phyloP scores from a whole-genome alignment of 345 rosid genomes.

The Eucalyptus fibrosa region DNA sequence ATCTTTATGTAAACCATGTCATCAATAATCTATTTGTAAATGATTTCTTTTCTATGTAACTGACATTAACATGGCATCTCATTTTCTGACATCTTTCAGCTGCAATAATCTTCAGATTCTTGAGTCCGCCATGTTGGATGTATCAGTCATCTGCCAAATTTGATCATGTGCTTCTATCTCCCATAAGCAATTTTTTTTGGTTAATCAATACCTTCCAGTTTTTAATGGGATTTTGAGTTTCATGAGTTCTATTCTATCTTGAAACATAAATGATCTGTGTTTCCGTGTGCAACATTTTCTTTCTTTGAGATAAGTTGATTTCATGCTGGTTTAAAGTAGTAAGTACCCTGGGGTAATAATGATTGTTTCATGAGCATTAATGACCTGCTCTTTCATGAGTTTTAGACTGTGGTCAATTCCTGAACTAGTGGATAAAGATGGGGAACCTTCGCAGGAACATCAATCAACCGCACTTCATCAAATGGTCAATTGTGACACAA shows the following conservation, averaged over 20 bases:
- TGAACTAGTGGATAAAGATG: slow-evolving; percentile 25
- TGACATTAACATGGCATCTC: background rate
- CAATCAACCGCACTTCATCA: slow-evolving; percentile 31
- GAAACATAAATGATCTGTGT: background rate
- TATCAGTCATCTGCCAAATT: background rate
- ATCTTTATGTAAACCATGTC: background rate
- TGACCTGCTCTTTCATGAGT: background rate
- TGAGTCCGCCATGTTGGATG: background rate
- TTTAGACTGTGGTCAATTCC: slow-evolving; percentile 52
- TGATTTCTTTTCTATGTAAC: background rate
- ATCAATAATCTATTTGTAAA: background rate
- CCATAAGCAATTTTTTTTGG: background rate
- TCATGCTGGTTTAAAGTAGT: background rate
- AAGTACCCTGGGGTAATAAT: background rate
- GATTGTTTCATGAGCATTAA: background rate
- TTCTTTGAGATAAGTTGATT: background rate
- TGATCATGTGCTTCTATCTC: background rate
- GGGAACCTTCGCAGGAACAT: slow-evolving; percentile 12
- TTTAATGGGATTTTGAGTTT: background rate
- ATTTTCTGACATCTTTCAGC: background rate
- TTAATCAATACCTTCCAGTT: background rate
- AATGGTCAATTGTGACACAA: slow-evolving; percentile 45
- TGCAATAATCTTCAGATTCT: background rate
- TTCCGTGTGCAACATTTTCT: background rate
- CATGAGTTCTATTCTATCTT: background rate